phyloP scores from a whole-genome alignment of 1,284 basidiomycete species.

The Stereum hirsutum region DNA sequence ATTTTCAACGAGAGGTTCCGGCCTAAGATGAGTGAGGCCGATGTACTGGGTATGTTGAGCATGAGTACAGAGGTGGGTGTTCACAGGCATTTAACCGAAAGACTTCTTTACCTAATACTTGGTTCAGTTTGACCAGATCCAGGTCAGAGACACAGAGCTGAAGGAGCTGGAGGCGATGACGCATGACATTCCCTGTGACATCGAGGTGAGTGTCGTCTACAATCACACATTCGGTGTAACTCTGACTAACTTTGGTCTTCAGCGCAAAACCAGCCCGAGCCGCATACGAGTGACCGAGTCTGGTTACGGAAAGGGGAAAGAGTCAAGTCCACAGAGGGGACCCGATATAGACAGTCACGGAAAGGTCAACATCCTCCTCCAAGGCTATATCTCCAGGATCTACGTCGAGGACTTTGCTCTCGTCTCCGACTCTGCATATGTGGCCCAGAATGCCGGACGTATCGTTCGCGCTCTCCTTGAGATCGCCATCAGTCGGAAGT shows the following conservation, averaged over 20 bases:
- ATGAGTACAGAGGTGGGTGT: conserved; percentile 81
- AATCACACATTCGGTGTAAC: not conserved
- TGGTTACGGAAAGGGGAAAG: too few species aligned
- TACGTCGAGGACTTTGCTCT: conserved; percentile 92
- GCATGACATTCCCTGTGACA: conserved; percentile 70
- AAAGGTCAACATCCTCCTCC: conserved; percentile 95
- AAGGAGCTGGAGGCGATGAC: conserved; percentile 75
- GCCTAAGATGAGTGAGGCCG: conserved; percentile 88
- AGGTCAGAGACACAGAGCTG: conserved; percentile 85
- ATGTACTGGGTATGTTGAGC: conserved; percentile 81
- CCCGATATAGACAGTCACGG: conserved; percentile 71
- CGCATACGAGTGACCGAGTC: too few species aligned
- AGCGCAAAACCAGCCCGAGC: too few species aligned
- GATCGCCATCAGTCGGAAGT: conserved; percentile 88
- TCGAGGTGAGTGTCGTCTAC: conserved; percentile 40
- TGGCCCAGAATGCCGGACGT: conserved; percentile 89
- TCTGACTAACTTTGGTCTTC: too few species aligned
- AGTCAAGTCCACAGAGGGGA: too few species aligned
- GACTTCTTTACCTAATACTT: not conserved
- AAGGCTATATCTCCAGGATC: conserved; percentile 81
- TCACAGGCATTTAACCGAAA: conserved; percentile 1
- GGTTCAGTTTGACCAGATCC: conserved; percentile 85
- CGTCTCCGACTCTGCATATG: conserved; percentile 92
- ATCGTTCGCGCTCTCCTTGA: conserved; percentile 93
- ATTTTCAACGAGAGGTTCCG: conserved; percentile 83